Percentiles rank a stretch among this genome's conserved stretches.
These are phyloP conservation scores for Coniochaeta sp. DNA, from an alignment of 2,329 filamentous ascomycete genomes.

Conservation along the genomic window DNA sequence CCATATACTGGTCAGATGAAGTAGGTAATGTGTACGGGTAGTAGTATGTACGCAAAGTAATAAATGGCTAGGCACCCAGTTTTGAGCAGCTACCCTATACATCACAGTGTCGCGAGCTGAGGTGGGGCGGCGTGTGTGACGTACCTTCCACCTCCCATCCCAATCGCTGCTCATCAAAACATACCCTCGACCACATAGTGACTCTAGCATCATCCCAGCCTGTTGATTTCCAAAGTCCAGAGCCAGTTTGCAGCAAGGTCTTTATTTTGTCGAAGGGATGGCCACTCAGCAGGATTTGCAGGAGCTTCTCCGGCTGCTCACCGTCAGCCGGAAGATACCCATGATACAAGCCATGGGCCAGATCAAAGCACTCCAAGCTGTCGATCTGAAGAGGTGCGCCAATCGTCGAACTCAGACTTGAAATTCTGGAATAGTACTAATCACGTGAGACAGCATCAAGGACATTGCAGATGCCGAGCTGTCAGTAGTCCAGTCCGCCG, in stretches of 20 bases:
- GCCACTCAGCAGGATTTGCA: constrained; percentile 51
- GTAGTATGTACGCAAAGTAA: too few species aligned
- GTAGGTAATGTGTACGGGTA: too few species aligned
- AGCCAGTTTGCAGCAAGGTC: background rate
- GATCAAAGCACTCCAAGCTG: constrained; percentile 48
- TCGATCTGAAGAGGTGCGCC: constrained; percentile 47
- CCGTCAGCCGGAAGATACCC: constrained; percentile 44
- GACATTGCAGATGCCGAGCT: constrained; percentile 45
- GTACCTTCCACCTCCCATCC: too few species aligned
- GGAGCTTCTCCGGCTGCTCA: constrained; percentile 53
- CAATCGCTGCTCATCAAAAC: too few species aligned
- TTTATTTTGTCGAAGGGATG: constrained; percentile 36
- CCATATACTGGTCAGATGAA: too few species aligned
- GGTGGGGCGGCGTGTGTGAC: too few species aligned
- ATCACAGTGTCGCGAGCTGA: too few species aligned
- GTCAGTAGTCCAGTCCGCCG: constrained; percentile 33
- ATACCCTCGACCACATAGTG: too few species aligned
- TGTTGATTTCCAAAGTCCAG: too few species aligned
- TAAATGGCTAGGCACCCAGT: too few species aligned
- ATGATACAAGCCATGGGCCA: constrained; percentile 53
- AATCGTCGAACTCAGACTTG: background rate
- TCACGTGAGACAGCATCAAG: constrained; percentile 32
- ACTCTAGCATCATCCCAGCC: too few species aligned
- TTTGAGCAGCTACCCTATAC: too few species aligned
- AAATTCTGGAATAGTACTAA: background rate